Base-by-base conservation (phyloP, 2,329 filamentous ascomycete genomes). In the Hymenoscyphus fraxineus region DNA sequence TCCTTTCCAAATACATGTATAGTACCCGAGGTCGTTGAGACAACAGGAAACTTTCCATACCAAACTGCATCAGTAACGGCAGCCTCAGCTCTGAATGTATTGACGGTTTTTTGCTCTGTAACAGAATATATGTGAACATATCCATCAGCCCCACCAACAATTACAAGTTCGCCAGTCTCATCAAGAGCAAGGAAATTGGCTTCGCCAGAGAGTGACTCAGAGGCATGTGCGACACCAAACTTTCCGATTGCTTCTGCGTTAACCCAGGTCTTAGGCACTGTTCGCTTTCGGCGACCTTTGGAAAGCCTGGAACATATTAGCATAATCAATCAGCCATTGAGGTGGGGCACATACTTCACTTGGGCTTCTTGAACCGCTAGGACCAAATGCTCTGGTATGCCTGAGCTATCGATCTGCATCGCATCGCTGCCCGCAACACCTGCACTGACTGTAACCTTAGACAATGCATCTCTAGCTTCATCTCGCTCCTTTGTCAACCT, bases 391-490 rank as follows among this genome's bases (percentile, higher is more conserved):
- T 90, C 88, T 2, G 93, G 88, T 39, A 99, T 81, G 31, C 85
- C 86, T 71, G 93, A 87, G 62, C 84, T 87, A 76, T 99, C 95
- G 19, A 99, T 88, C 70, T 95, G 91, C 95, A 99, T 99, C 19
- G 89, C 89, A 76, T 98, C 95, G 35, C 88, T 84, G 12, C 78
- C 79, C 2, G 79, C 78, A 63, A 78, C 77, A 57, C 79, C 80
- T 35, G 82, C 82, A 32, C 87, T 87, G 56, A 97, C 87, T 1
- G 91, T 91, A 15, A 98, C 85, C 75, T 91, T 92, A 41, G 92
- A 92, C 60, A 99, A 80, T 15, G 95, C 92, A 78, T 95, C 90
- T 69, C 94, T 85, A 57, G 95, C 93, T 77, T 98, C 93, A 73
- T 99, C 93, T 68, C 95, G 83, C 81, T 99, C 95, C 76, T 86